Conservation (phyloP, 805 yeast genomes). For the Wickerhamomyces alni region DNA sequence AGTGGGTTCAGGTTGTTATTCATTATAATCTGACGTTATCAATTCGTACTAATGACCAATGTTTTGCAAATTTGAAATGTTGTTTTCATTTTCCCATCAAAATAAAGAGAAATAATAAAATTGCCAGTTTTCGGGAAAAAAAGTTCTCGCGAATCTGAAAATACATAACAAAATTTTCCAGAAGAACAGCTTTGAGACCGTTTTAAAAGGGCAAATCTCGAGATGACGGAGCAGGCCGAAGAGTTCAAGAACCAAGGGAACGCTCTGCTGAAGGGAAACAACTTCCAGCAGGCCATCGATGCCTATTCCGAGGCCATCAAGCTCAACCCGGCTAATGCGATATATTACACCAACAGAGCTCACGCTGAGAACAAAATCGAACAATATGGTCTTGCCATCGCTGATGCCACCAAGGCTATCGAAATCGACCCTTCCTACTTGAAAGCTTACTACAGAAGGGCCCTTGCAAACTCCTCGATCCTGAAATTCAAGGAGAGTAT, state of each 20-base stretch:
- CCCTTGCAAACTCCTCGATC: slow-evolving; percentile 72
- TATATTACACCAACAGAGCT: slow-evolving; percentile 80
- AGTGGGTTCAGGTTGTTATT: slow-evolving; percentile 11
- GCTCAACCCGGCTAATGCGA: slow-evolving; percentile 48
- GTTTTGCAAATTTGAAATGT: no score
- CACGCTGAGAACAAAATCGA: slow-evolving; percentile 84
- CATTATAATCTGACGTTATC: no score
- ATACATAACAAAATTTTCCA: no score
- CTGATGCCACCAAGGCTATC: slow-evolving; percentile 72
- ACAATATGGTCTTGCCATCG: slow-evolving; percentile 77
- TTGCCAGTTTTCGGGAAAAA: neutral
- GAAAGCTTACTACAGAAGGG: slow-evolving; percentile 85
- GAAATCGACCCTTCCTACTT: slow-evolving; percentile 57
- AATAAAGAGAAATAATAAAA: no score
- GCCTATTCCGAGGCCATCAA: slow-evolving; percentile 72
- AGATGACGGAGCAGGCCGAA: slow-evolving; percentile 32
- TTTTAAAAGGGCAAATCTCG: no score
- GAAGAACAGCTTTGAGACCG: no score
- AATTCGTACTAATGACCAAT: no score
- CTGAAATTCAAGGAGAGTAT: slow-evolving; percentile 71
- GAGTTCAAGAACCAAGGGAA: slow-evolving; percentile 69
- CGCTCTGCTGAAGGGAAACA: slow-evolving; percentile 56
- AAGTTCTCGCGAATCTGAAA: neutral
- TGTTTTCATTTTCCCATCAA: no score
- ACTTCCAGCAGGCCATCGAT: slow-evolving; percentile 59